Base-by-base conservation (phyloP, 2,329 filamentous ascomycete species). In the Ceratocystis eucalypticola region DNA sequence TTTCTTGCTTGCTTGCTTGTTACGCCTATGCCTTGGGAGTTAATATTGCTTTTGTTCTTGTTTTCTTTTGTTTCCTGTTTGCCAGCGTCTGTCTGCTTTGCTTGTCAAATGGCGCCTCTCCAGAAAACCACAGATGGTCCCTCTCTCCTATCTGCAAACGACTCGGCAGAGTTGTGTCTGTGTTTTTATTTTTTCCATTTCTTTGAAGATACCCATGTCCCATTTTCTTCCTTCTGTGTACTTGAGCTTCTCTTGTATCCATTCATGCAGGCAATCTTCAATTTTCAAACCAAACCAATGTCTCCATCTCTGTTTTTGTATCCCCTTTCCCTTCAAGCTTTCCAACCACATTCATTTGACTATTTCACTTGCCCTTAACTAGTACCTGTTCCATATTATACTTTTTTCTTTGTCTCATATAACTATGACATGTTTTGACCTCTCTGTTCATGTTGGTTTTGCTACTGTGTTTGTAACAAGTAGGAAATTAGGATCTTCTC, bases 41-140 rank as follows among this genome's bases (percentile, higher is more conserved):
- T 66, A 37, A 66, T 62, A 59, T 61, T 65, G 46, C 41, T 66
- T 22, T 33, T 45, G 12, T 44, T 57, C 48, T 45, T 44, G 45
- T 45, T 41, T 45, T 45, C 12, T 17, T 44, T 62, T 22, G 8
- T 30, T 20, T 41, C 12, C 12, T 62, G 17, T 30, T 41, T 45
- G 17, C 30, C 33, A 57, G 53, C 53, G 53, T 57, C 53, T 28
- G 53, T 57, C 53, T 57, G 53, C 22, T 57, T 57, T 57, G 53
- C 53, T 30, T 30, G 53, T 30, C 25, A 57, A 57, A 57, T 30
- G 17, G 53, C 3, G 53, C 17, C 25, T 25, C 25, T 28, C 22
- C 50, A 55, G 50, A 55, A 55, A 28, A 30, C 15, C 25, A 17
- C 53, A 28, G 53, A 37, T 10, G 17, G 25, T 17, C 25, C 25